Conservation (phyloP, 257 asterid genomes). For the Rhazya stricta region DNA sequence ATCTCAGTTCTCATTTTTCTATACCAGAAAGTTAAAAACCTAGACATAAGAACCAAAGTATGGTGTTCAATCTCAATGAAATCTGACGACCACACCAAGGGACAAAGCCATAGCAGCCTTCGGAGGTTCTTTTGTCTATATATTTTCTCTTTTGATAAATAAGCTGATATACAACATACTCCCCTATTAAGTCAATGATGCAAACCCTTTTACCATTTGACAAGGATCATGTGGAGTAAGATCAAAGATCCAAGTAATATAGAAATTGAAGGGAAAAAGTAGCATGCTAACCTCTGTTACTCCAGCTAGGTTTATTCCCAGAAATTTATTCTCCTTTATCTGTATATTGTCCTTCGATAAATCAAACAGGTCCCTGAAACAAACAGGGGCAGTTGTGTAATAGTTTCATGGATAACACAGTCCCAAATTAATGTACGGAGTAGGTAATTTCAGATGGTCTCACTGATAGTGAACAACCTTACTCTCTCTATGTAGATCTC, state of each 20-base stretch:
- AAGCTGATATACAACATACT: neutral
- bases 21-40: neutral
- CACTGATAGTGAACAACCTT: constrained; percentile 47
- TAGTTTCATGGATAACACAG: neutral
- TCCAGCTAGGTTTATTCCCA: constrained; percentile 60
- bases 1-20: neutral
- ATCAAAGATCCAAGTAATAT: neutral
- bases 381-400: neutral
- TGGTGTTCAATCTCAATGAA: neutral
- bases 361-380: constrained; percentile 78
- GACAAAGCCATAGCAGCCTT: neutral
- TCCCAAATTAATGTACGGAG: constrained; percentile 6
- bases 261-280: neutral
- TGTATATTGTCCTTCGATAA: constrained; percentile 68
- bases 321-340: constrained; percentile 67
- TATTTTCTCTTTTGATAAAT: neutral
- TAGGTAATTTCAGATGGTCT: constrained; percentile 8
- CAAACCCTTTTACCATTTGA: neutral
- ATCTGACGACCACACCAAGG: neutral
- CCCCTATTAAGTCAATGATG: neutral
- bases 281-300: constrained; percentile 50
- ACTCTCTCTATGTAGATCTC: constrained; percentile 89
- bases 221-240: neutral
- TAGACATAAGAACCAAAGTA: neutral
- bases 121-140: too few relatives aligned